Evolutionary conservation across 441 rosid species (phyloP).

Genomic region (Pelargonium cotyledonis): DNA sequence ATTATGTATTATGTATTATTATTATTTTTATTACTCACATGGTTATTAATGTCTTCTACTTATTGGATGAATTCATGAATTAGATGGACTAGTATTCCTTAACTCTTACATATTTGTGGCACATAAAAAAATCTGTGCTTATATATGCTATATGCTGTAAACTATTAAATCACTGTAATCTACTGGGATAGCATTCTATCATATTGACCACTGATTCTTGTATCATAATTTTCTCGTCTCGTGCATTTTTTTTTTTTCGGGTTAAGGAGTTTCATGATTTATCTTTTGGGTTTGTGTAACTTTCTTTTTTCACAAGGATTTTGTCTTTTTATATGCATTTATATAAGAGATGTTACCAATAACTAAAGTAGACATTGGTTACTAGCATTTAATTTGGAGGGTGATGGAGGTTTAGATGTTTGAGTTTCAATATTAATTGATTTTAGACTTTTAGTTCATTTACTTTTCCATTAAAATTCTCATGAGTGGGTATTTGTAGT

Average conservation of each 20-base stretch:
- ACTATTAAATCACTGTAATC: neutral
- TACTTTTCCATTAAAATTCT: neutral
- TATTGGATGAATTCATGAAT: neutral
- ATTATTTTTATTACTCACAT: neutral
- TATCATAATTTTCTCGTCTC: neutral
- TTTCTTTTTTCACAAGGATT: neutral
- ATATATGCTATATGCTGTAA: neutral
- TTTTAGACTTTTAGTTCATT: neutral
- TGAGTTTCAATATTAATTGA: neutral
- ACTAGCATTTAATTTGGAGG: neutral
- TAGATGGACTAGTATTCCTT: neutral
- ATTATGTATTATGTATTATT: neutral
- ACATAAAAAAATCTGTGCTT: slow-evolving; percentile 1
- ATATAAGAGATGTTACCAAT: neutral
- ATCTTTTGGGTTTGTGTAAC: neutral
- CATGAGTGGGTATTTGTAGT: neutral
- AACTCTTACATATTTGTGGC: neutral
- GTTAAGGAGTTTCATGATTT: neutral
- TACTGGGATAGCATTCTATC: neutral
- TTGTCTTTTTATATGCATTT: neutral
- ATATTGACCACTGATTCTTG: neutral
- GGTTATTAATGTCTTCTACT: neutral
- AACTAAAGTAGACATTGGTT: neutral
- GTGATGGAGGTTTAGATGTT: neutral
- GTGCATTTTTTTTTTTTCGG: neutral